Percentiles rank a stretch among this genome's conserved stretches.
Conservation (phyloP, 108 stramenopile genomes). For the Chaetoceros muelleri region DNA sequence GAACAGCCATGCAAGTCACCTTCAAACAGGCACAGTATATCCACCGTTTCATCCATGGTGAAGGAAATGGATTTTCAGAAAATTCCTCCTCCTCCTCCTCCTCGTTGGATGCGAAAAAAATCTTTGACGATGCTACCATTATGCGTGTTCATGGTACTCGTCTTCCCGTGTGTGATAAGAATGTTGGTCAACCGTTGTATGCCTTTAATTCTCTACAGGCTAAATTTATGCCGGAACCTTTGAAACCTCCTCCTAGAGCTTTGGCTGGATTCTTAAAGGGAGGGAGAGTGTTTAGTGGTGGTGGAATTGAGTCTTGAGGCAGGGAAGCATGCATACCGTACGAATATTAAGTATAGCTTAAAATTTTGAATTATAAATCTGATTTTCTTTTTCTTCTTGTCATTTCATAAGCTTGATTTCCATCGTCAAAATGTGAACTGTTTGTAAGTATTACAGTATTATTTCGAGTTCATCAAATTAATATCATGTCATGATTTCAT, state of each 20-base stretch:
- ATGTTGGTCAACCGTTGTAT: conserved; percentile 81
- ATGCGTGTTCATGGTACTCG: conserved; percentile 84
- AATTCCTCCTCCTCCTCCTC: not conserved
- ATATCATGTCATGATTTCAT: too few species aligned
- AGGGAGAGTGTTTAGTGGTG: conserved; percentile 20
- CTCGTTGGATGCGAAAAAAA: not conserved
- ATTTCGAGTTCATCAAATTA: too few species aligned
- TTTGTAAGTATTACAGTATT: too few species aligned
- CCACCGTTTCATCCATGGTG: conserved; percentile 29
- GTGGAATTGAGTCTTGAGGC: conserved; percentile 22
- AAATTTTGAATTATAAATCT: too few species aligned
- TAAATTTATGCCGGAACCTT: conserved; percentile 80
- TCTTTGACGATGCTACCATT: conserved; percentile 39
- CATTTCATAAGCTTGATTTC: too few species aligned
- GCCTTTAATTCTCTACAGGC: conserved; percentile 85
- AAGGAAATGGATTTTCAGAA: conserved; percentile 9
- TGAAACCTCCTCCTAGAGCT: conserved; percentile 64
- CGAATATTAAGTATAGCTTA: too few species aligned
- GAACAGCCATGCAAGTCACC: conserved; percentile 91
- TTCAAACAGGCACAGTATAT: conserved; percentile 79
- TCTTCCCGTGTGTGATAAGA: conserved; percentile 84
- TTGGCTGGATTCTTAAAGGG: conserved; percentile 61
- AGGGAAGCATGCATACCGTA: too few species aligned
- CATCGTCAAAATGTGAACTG: too few species aligned
- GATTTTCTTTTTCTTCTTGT: too few species aligned